phyloP scores from a whole-genome alignment of 768 basidiomycete species.

The Boletus sp. region DNA sequence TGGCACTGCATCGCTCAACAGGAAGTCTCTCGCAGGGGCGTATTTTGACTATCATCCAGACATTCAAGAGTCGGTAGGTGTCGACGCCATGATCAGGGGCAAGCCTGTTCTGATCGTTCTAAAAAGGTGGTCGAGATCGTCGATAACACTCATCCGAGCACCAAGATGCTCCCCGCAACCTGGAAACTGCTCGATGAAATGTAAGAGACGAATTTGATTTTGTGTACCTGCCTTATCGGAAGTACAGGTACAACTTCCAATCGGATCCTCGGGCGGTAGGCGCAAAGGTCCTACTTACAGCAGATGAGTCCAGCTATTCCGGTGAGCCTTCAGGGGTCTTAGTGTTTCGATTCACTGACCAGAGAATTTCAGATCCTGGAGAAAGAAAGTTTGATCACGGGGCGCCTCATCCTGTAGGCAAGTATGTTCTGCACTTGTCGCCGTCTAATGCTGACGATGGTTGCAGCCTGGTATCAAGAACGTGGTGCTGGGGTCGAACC shows the following conservation, averaged over 20 bases:
- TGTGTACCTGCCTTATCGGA: constrained; percentile 12
- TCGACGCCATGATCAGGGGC: neutral
- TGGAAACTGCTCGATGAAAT: constrained; percentile 63
- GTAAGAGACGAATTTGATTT: constrained; percentile 34
- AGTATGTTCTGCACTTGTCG: constrained; percentile 9
- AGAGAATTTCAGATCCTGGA: constrained; percentile 20
- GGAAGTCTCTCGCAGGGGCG: constrained; percentile 41
- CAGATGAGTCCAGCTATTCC: constrained; percentile 61
- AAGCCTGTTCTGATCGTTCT: neutral
- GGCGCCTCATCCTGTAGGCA: constrained; percentile 75
- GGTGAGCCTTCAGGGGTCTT: constrained; percentile 39
- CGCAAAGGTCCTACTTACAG: constrained; percentile 60
- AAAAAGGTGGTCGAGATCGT: constrained; percentile 57
- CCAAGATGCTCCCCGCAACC: constrained; percentile 46
- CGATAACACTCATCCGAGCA: constrained; percentile 60
- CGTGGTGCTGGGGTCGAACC: constrained; percentile 62
- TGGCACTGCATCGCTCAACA: neutral
- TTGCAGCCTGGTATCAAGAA: constrained; percentile 80
- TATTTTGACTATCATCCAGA: constrained; percentile 71
- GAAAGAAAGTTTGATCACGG: constrained; percentile 60
- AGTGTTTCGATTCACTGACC: neutral
- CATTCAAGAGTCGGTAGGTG: constrained; percentile 60
- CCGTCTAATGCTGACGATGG: constrained; percentile 1
- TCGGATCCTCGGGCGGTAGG: constrained; percentile 67
- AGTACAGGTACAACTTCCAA: constrained; percentile 64